A percentile compares a stretch with the other conserved stretches of the same genome.
Conservation (phyloP, 73 alveolate genomes). For the Tetrahymena malaccensis region DNA sequence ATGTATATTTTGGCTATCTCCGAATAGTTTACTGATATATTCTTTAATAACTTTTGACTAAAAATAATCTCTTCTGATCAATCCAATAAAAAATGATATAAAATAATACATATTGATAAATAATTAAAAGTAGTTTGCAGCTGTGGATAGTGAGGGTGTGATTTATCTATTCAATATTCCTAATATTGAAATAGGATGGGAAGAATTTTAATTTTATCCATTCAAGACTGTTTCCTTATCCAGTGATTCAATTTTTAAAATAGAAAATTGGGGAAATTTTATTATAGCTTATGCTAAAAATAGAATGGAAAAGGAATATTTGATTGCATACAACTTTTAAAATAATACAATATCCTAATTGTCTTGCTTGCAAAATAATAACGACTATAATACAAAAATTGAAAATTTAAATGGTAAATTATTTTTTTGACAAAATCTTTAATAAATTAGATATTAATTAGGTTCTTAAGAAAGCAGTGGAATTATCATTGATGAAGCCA, state of each 20-base stretch:
- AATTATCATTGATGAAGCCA: background rate
- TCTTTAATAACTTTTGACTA: background rate
- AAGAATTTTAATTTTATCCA: background rate
- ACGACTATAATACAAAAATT: background rate
- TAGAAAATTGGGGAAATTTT: background rate
- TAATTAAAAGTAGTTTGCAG: background rate
- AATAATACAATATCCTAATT: background rate
- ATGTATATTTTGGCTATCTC: background rate
- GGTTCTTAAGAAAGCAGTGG: background rate
- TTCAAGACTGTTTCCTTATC: background rate
- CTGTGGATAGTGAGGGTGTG: background rate
- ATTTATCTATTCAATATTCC: background rate
- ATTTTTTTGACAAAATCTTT: no score
- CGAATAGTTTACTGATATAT: background rate
- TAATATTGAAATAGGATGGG: background rate
- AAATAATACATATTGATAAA: background rate
- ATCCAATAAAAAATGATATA: background rate
- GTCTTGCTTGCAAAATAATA: background rate
- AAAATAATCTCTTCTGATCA: background rate
- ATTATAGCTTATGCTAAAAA: background rate
- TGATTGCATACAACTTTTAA: background rate
- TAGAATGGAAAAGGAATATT: background rate
- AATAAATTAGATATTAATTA: background rate
- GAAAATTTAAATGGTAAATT: background rate
- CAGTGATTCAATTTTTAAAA: background rate